Evolutionary conservation across 1,139 yeast species (phyloP), one percentile per base, ranked within the genome.

Genomic region (Geotrichum bryndzae): DNA sequence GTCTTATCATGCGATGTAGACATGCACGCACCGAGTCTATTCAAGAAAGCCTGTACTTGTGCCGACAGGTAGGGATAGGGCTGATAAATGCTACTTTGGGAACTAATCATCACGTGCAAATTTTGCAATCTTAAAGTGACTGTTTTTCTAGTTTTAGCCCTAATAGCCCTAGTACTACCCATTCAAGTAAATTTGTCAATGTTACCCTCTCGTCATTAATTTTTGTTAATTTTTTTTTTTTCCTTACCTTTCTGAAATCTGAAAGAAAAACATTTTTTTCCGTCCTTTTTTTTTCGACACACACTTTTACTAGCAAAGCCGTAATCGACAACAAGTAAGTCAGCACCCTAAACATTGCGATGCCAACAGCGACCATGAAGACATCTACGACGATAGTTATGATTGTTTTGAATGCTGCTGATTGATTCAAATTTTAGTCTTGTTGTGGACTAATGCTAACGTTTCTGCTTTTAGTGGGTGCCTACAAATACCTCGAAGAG

Each of bases 401-500:
- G 11, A 13, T 35, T 35, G 15, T 6, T 27, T 1, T 35, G 41
- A 35, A 35, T 35, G n/a, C 41, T 35, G 46, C 45, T 10, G 45
- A 35, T 41, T 41, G 41, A 35, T 11, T 35, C 10, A 8, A 10
- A 8, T 3, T 35, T 15, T 10, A 18, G 18, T 18, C 18, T 35
- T 35, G 13, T 35, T 35, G 11, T 15, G n/a, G 3, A 15, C 10
- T 8, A 15, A 41, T 41, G n/a, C 46, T 41, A 41, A 41, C 46
- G 22, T 15, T 41, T 13, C 18, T 41, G 4, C 46, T 15, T 15
- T 13, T 11, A 25, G 5, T 94, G 99, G 98, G 99, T 87, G 99
- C 99, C 86, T 94, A 94, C 96, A 94, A 94, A 83, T 94, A 94
- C 82, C 88, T 94, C 81, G 97, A 94, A 85, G 99, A 94, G 84